A percentile compares a stretch with the other conserved stretches of the same genome.
phyloP scores from a whole-genome alignment of 108 stramenopile species.

The Craspedostauros australis region DNA sequence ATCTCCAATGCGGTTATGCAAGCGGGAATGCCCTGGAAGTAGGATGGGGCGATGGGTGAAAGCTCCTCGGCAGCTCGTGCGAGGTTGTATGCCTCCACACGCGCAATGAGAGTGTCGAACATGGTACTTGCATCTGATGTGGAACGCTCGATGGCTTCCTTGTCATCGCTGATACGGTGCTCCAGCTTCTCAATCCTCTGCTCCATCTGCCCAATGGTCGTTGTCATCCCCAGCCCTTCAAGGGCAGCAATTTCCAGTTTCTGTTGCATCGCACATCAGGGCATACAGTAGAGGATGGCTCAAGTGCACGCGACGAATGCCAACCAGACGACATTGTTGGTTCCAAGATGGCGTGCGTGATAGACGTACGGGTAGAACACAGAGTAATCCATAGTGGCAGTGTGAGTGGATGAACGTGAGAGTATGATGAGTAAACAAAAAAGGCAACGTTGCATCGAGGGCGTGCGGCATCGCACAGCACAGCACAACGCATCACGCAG shows the following conservation, averaged over 20 bases:
- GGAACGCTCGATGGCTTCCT: background rate
- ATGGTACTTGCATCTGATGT: constrained; percentile 1
- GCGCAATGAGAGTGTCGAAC: constrained; percentile 8
- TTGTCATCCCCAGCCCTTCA: constrained; percentile 19
- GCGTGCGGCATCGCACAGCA: background rate
- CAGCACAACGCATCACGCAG: background rate
- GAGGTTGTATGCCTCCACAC: constrained; percentile 8
- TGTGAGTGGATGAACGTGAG: too few species aligned
- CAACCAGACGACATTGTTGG: too few species aligned
- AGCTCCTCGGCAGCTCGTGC: background rate
- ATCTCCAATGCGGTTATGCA: constrained; percentile 1
- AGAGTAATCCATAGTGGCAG: too few species aligned
- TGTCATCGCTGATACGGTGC: background rate
- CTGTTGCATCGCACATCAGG: too few species aligned
- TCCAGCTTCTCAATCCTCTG: constrained; percentile 5
- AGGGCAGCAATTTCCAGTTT: constrained; percentile 11
- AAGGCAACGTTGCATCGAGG: too few species aligned
- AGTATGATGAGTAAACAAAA: too few species aligned
- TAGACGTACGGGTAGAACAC: too few species aligned
- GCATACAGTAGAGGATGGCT: too few species aligned
- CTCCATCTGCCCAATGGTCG: constrained; percentile 20
- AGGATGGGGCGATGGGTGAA: background rate
- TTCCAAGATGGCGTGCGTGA: too few species aligned
- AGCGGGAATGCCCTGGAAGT: constrained; percentile 5
- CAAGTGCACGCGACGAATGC: too few species aligned